Evolutionary conservation across 1,284 basidiomycete species (phyloP).

Genomic region (Amylostereum chailletii): DNA sequence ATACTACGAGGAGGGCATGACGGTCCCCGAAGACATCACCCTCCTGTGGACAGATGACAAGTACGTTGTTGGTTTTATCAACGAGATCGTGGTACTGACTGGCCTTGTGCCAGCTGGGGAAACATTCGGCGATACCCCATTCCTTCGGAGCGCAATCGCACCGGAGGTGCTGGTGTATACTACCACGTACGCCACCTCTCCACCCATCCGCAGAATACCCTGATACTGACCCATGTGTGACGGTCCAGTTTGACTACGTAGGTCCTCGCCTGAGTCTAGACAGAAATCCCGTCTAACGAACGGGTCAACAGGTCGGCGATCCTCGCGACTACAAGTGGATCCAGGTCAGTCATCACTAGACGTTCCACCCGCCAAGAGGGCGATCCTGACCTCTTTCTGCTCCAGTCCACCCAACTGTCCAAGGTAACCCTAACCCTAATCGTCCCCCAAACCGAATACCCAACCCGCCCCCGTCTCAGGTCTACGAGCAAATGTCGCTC

Average conservation of each 20-base stretch:
- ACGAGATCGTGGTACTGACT: not conserved
- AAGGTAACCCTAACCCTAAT: conserved; percentile 12
- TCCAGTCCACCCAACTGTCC: conserved; percentile 17
- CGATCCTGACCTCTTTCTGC: not conserved
- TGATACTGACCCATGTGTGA: not conserved
- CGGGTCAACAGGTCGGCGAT: conserved; percentile 35
- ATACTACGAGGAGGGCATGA: conserved; percentile 53
- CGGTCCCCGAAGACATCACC: conserved; percentile 44
- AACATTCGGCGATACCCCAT: conserved; percentile 50
- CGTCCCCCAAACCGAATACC: no score
- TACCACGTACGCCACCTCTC: conserved; percentile 39
- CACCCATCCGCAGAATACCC: not conserved
- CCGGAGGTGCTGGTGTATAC: conserved; percentile 59
- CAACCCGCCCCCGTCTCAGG: conserved; percentile 19
- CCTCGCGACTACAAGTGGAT: conserved; percentile 59
- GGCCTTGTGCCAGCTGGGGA: conserved; percentile 33
- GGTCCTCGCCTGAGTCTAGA: conserved; percentile 2
- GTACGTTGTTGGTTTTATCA: conserved; percentile 19
- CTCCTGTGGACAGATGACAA: conserved; percentile 55
- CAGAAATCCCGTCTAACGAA: not conserved
- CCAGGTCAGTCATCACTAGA: conserved; percentile 24
- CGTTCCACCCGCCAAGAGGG: not conserved
- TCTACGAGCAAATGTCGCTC: conserved; percentile 53
- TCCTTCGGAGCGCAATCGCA: conserved; percentile 38
- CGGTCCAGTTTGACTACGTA: conserved; percentile 23